These are phyloP conservation scores for Saccharomycopsis sp. DNA, from an alignment of 805 yeast species.

Conservation along the genomic window DNA sequence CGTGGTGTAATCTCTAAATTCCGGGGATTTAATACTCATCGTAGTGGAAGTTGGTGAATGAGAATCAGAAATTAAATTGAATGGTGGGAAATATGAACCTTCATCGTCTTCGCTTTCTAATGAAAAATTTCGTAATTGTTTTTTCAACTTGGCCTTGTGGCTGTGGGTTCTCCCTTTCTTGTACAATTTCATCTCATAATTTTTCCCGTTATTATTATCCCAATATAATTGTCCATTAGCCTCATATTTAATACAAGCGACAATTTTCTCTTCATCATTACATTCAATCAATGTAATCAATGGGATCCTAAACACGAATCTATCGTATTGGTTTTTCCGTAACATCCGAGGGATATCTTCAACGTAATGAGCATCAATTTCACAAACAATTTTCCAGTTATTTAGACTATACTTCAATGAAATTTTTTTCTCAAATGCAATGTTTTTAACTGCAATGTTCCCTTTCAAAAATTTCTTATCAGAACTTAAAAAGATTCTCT, in stretches of 20 bases:
- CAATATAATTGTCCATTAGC: constrained; percentile 50
- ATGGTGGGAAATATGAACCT: constrained; percentile 18
- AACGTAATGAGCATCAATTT: constrained; percentile 55
- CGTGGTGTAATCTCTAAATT: not conserved
- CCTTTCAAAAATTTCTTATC: constrained; percentile 61
- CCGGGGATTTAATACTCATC: too few relatives aligned
- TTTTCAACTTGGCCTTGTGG: constrained; percentile 2
- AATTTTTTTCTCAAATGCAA: constrained; percentile 61
- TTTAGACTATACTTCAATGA: constrained; percentile 70
- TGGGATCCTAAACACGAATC: constrained; percentile 61
- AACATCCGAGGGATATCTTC: constrained; percentile 48
- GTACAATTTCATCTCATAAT: constrained; percentile 44
- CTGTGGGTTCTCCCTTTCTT: constrained; percentile 7
- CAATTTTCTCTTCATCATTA: constrained; percentile 26
- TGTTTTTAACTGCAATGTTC: constrained; percentile 69
- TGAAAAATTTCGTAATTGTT: constrained; percentile 19
- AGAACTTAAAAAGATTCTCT: constrained; percentile 49
- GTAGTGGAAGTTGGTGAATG: not conserved
- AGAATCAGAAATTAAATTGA: constrained; percentile 7
- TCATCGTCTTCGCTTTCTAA: not conserved
- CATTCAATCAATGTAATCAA: constrained; percentile 36
- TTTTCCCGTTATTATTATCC: constrained; percentile 65
- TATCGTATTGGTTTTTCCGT: constrained; percentile 50
- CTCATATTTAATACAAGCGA: constrained; percentile 53
- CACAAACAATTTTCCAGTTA: constrained; percentile 69